These are phyloP conservation scores for Megacollybia marginata DNA, from an alignment of 768 basidiomycete genomes.

Conservation along the genomic window DNA sequence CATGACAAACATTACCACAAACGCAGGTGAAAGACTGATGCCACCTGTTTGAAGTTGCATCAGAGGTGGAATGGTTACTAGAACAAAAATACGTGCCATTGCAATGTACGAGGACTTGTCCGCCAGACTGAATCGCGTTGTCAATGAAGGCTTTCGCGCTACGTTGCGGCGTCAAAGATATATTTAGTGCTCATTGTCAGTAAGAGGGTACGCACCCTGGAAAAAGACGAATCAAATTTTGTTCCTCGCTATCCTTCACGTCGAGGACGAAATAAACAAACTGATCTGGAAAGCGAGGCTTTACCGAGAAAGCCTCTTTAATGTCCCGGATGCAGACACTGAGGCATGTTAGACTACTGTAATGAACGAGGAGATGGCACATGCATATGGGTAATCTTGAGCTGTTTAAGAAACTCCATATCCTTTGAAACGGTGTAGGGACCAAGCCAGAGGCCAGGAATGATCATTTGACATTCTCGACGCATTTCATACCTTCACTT, in stretches of 20 bases:
- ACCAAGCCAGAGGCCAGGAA: constrained; percentile 74
- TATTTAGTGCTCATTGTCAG: not conserved
- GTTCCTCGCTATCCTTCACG: constrained; percentile 89
- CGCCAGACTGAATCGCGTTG: constrained; percentile 50
- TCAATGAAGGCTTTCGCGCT: constrained; percentile 79
- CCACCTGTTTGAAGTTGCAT: constrained; percentile 44
- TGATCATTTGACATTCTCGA: constrained; percentile 88
- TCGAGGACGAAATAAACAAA: constrained; percentile 78
- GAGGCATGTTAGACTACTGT: constrained; percentile 8
- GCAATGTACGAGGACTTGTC: constrained; percentile 83
- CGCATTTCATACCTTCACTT: constrained; percentile 82
- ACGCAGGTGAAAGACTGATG: constrained; percentile 80
- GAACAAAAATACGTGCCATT: constrained; percentile 48
- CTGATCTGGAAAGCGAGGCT: constrained; percentile 73
- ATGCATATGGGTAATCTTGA: constrained; percentile 83
- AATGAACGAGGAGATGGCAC: constrained; percentile 5
- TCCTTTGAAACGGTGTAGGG: constrained; percentile 88
- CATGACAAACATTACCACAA: constrained; percentile 94
- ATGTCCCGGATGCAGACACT: constrained; percentile 87
- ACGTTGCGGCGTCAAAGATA: not conserved
- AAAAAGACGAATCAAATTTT: constrained; percentile 88
- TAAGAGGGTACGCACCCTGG: constrained; percentile 49
- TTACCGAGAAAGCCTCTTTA: constrained; percentile 86
- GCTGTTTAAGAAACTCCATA: constrained; percentile 52
- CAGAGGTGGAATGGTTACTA: not conserved